Percentiles rank a stretch among this genome's conserved stretches.
Conservation (phyloP, 2,329 filamentous ascomycete species). For the Penicillium crustosum region DNA sequence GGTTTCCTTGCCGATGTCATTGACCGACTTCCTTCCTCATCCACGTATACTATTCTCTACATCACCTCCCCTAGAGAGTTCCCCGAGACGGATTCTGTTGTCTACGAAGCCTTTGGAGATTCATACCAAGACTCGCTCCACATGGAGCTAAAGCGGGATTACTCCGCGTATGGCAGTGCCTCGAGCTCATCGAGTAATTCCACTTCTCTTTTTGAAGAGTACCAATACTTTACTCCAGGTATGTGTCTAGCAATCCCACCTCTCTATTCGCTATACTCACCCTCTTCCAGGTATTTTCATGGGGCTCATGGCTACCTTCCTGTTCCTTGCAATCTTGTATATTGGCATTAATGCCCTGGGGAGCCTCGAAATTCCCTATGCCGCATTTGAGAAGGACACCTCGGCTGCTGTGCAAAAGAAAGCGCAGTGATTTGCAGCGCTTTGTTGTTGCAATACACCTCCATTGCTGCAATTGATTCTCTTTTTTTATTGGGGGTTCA, state of each 20-base stretch:
- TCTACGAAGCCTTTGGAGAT: slow-evolving; percentile 65
- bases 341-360: slow-evolving; percentile 74
- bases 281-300: slow-evolving; percentile 74
- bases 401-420: slow-evolving; percentile 86
- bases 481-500: slow-evolving; percentile 6
- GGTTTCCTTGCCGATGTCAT: slow-evolving; percentile 50
- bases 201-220: slow-evolving; percentile 71
- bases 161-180: slow-evolving; percentile 30
- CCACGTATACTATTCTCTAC: slow-evolving; percentile 74
- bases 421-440: slow-evolving; percentile 52
- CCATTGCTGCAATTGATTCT: slow-evolving; percentile 11
- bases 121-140: slow-evolving; percentile 58
- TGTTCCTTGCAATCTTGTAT: slow-evolving; percentile 75
- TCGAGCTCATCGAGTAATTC: slow-evolving; percentile 41
- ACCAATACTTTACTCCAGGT: slow-evolving; percentile 92
- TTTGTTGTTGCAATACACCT: slow-evolving; percentile 4
- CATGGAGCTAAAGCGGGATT: slow-evolving; percentile 71
- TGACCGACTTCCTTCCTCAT: slow-evolving; percentile 47
- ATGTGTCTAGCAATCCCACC: slow-evolving; percentile 31
- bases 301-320: slow-evolving; percentile 67
- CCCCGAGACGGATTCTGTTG: slow-evolving; percentile 28
- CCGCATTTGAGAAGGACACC: slow-evolving; percentile 95
- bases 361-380: slow-evolving; percentile 86
- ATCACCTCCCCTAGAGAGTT: slow-evolving; percentile 59
- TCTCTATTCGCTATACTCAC: slow-evolving; percentile 12